Evolutionary conservation across 257 asterid genomes (phyloP).

Genomic region (Prunella vulgaris): DNA sequence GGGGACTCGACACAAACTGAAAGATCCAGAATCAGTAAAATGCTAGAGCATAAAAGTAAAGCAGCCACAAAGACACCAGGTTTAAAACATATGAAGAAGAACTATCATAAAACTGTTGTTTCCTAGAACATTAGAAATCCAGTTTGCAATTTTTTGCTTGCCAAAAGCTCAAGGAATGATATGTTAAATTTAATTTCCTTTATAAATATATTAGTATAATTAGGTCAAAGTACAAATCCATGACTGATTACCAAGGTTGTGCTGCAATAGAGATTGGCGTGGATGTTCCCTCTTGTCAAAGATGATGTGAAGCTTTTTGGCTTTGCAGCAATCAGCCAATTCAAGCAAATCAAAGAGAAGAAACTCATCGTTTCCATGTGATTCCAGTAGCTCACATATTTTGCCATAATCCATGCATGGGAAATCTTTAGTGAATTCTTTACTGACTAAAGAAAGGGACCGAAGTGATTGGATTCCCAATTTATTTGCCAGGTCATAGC

Average conservation of each 20-base stretch:
- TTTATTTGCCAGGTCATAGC: conserved; percentile 70
- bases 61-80: conserved; percentile 13
- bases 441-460: conserved; percentile 74
- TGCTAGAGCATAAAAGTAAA: neutral
- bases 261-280: conserved; percentile 81
- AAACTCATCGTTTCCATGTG: conserved; percentile 67
- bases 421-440: conserved; percentile 82
- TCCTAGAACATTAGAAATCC: neutral
- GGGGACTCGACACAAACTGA: conserved; percentile 22
- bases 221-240: conserved; percentile 14
- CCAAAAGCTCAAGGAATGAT: neutral
- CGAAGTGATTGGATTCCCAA: conserved; percentile 92
- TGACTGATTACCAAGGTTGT: conserved; percentile 73
- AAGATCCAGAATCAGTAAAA: conserved; percentile 9
- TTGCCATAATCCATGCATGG: conserved; percentile 90
- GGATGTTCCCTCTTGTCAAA: conserved; percentile 94
- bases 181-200: conserved; percentile 3
- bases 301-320: conserved; percentile 79
- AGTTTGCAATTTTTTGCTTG: neutral
- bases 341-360: conserved; percentile 89
- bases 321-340: conserved; percentile 96
- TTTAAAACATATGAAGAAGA: neutral
- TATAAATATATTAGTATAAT: conserved; percentile 7
- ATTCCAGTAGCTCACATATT: conserved; percentile 67
- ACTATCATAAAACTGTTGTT: conserved; percentile 14